Evolutionary conservation across 768 basidiomycete genomes (phyloP).

Genomic region (Leccinellum luteum): DNA sequence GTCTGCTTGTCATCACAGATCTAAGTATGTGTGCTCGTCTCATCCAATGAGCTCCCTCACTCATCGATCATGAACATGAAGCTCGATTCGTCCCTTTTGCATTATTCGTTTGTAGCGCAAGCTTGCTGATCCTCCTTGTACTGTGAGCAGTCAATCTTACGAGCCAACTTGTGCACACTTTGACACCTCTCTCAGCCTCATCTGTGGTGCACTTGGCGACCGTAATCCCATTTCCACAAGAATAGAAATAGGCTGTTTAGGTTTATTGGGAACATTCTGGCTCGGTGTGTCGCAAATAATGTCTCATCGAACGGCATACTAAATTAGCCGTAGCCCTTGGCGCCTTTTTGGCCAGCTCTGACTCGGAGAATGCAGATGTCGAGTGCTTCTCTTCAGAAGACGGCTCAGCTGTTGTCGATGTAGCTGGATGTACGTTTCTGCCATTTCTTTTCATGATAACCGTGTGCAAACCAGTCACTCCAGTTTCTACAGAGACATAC

Average conservation of each 20-base stretch:
- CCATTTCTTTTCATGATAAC: not conserved
- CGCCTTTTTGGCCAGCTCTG: conserved; percentile 68
- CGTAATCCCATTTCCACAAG: conserved; percentile 79
- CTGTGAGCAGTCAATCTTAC: conserved; percentile 47
- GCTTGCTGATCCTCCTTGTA: conserved; percentile 61
- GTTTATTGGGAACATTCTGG: conserved; percentile 75
- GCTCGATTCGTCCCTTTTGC: conserved; percentile 88
- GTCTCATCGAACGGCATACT: conserved; percentile 6
- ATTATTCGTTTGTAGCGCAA: conserved; percentile 73
- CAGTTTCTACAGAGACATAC: conserved; percentile 82
- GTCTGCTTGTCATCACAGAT: conserved; percentile 68
- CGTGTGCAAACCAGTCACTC: conserved; percentile 5
- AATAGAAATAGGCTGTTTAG: conserved; percentile 70
- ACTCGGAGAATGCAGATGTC: conserved; percentile 74
- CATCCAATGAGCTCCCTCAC: not conserved
- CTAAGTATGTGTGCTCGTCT: conserved; percentile 54
- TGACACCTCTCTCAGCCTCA: conserved; percentile 43
- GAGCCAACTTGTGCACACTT: not conserved
- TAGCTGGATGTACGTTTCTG: conserved; percentile 60
- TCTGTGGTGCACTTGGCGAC: conserved; percentile 59
- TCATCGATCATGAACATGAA: conserved; percentile 36
- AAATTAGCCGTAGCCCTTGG: conserved; percentile 56
- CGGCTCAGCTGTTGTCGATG: conserved; percentile 50
- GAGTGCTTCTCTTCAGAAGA: conserved; percentile 69
- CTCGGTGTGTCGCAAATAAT: conserved; percentile 49